These are phyloP conservation scores for Carallia pectinifolia DNA, from an alignment of 345 rosid species.

Conservation along the genomic window DNA sequence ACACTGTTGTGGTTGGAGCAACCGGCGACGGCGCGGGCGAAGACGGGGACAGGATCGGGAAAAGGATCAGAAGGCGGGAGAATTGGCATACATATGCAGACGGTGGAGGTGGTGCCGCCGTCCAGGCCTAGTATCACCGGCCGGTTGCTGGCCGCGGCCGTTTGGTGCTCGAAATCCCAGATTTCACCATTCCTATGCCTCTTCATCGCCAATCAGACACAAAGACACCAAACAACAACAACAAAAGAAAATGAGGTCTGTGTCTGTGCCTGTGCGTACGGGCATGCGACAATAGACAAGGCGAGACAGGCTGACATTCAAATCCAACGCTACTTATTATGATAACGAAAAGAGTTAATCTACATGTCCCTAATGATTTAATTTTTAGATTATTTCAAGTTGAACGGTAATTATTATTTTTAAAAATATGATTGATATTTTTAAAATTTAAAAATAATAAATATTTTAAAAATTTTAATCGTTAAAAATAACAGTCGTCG, in stretches of 20 bases:
- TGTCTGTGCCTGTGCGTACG: neutral
- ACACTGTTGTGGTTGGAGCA: slow-evolving; percentile 75
- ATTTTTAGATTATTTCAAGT: too few relatives aligned
- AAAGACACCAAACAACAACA: neutral
- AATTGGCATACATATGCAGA: slow-evolving; percentile 57
- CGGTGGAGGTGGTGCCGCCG: slow-evolving; percentile 75
- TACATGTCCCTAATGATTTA: too few relatives aligned
- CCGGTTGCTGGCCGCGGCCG: slow-evolving; percentile 5
- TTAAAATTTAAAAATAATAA: too few relatives aligned
- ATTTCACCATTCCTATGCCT: slow-evolving; percentile 60
- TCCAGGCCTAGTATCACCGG: slow-evolving; percentile 64
- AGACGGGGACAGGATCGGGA: slow-evolving; percentile 56
- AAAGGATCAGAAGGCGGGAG: slow-evolving; percentile 37
- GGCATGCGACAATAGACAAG: neutral
- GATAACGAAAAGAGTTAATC: too few relatives aligned
- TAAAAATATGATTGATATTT: too few relatives aligned
- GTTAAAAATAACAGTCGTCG: too few relatives aligned
- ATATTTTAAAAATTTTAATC: too few relatives aligned
- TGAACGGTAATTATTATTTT: too few relatives aligned
- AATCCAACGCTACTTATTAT: neutral
- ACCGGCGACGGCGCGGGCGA: slow-evolving; percentile 64
- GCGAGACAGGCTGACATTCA: neutral
- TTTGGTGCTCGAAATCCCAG: slow-evolving; percentile 61
- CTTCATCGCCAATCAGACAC: slow-evolving; percentile 34
- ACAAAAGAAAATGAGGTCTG: neutral